Conservation (phyloP, 306 rosid species). For the Corylus avellana region DNA sequence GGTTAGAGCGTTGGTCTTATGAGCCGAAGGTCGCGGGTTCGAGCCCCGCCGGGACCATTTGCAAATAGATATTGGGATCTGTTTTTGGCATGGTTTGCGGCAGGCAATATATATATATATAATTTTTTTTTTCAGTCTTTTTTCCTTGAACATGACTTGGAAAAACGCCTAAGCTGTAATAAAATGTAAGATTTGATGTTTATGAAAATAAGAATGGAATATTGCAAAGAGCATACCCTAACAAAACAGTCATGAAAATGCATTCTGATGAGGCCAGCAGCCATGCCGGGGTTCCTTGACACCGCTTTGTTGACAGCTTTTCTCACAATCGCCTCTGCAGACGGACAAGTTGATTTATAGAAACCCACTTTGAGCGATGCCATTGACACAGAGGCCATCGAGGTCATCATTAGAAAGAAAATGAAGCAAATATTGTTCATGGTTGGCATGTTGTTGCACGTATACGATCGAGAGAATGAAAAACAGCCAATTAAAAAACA, state of each 20-base stretch:
- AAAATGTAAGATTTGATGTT: too few relatives aligned
- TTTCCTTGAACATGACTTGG: too few relatives aligned
- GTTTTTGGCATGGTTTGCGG: too few relatives aligned
- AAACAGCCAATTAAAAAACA: too few relatives aligned
- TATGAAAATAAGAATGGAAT: background rate
- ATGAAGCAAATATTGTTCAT: background rate
- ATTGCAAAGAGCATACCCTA: constrained; percentile 25
- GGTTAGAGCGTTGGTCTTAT: too few relatives aligned
- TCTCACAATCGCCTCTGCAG: constrained; percentile 33
- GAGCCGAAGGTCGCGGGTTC: too few relatives aligned
- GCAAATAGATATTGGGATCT: too few relatives aligned
- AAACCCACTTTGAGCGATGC: constrained; percentile 31
- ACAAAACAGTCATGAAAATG: constrained; percentile 54
- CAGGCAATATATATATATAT: too few relatives aligned
- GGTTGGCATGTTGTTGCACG: background rate
- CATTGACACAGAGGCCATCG: constrained; percentile 8
- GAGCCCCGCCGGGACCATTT: too few relatives aligned
- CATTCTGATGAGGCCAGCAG: constrained; percentile 45
- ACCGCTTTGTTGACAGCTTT: constrained; percentile 35
- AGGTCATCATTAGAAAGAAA: background rate
- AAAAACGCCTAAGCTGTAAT: too few relatives aligned
- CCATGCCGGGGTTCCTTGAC: constrained; percentile 32
- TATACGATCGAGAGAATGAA: too few relatives aligned
- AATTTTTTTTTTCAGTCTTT: too few relatives aligned
- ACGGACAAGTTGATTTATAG: constrained; percentile 32